Conservation (phyloP, 768 basidiomycete genomes). For the Strobilomyces dryophilus region DNA sequence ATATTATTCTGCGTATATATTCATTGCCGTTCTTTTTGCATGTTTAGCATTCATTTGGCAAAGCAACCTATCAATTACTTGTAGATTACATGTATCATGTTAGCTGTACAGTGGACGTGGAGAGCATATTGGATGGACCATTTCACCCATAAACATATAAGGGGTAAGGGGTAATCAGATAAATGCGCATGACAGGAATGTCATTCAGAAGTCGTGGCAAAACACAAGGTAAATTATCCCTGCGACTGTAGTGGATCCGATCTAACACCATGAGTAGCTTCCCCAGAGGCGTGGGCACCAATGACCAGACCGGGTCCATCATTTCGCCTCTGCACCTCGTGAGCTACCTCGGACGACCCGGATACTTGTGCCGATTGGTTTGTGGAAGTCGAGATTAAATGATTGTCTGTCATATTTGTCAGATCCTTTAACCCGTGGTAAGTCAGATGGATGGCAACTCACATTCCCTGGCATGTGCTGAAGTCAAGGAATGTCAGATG, state of each 20-base stretch:
- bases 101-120: conserved; percentile 14
- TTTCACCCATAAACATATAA: conserved; percentile 2
- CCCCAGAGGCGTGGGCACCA: not conserved
- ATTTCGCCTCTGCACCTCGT: conserved; percentile 1
- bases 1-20: conserved; percentile 14
- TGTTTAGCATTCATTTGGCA: conserved; percentile 7
- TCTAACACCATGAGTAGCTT: conserved; percentile 5
- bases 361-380: conserved; percentile 1
- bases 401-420: conserved; percentile 34
- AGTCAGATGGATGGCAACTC: conserved; percentile 25
- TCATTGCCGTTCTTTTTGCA: conserved; percentile 9
- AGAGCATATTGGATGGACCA: conserved; percentile 5
- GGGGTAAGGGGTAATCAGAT: not conserved
- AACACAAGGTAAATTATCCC: not conserved
- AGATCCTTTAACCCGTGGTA: not conserved
- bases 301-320: not conserved
- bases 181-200: not conserved
- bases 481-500: conserved; percentile 7
- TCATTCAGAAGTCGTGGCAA: not conserved
- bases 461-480: conserved; percentile 79
- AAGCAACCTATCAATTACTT: conserved; percentile 23
- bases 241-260: not conserved
- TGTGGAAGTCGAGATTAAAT: conserved; percentile 26
- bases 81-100: conserved; percentile 27
- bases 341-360: not conserved